phyloP scores from a whole-genome alignment of 106 monocot species.

The Dactylorhiza incarnata region DNA sequence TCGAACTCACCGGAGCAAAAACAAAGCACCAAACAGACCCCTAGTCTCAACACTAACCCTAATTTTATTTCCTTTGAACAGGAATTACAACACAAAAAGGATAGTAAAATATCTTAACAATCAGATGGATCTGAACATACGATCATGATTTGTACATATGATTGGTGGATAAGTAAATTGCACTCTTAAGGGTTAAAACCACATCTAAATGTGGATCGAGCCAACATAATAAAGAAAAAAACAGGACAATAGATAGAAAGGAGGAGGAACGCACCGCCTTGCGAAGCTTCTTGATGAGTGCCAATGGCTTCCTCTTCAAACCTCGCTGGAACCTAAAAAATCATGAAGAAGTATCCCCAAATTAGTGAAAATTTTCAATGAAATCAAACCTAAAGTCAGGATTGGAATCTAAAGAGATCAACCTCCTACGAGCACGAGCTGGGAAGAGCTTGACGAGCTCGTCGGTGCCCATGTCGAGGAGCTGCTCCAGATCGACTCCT shows the following conservation, averaged over 20 bases:
- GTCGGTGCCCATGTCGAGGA: conserved; percentile 56
- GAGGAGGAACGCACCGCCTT: conserved; percentile 45
- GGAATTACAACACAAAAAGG: too few species aligned
- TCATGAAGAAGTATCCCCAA: not conserved
- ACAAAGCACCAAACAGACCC: too few species aligned
- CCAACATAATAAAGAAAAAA: not conserved
- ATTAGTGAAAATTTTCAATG: not conserved
- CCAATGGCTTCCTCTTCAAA: conserved; percentile 89
- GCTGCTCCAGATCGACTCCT: conserved; percentile 49
- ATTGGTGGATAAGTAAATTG: not conserved
- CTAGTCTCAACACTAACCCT: too few species aligned
- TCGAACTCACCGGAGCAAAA: too few species aligned
- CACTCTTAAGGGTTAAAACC: not conserved
- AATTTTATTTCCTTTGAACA: too few species aligned
- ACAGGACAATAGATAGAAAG: not conserved
- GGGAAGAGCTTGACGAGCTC: conserved; percentile 55
- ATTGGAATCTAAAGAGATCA: not conserved
- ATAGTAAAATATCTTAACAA: not conserved
- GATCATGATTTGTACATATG: not conserved
- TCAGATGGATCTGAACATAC: not conserved
- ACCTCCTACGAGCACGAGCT: conserved; percentile 56
- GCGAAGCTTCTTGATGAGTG: conserved; percentile 83
- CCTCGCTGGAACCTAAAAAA: conserved; percentile 59
- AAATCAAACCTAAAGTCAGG: not conserved
- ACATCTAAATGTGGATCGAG: not conserved